Conservation (phyloP, 2,329 filamentous ascomycete species). For the Didymella arachidicola region DNA sequence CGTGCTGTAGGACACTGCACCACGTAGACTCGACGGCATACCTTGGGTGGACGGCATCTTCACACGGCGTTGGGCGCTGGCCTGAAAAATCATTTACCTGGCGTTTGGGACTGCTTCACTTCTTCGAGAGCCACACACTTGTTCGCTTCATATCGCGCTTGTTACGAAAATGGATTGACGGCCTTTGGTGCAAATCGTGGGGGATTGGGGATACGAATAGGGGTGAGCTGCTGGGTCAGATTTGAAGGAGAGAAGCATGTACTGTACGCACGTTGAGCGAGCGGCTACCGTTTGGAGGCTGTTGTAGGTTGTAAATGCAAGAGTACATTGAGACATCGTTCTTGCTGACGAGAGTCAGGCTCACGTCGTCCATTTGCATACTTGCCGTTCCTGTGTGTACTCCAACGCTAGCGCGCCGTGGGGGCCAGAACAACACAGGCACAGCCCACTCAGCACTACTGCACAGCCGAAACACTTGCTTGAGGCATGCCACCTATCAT, state of each 20-base stretch:
- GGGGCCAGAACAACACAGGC: not conserved
- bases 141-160: slow-evolving; percentile 13
- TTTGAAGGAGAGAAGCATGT: not conserved
- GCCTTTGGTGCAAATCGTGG: not conserved
- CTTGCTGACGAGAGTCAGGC: not conserved
- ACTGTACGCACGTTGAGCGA: not conserved
- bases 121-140: not conserved
- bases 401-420: not conserved
- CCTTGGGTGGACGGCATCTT: not conserved
- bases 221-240: not conserved
- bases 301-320: slow-evolving; percentile 6
- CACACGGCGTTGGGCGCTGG: slow-evolving; percentile 17
- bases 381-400: not conserved
- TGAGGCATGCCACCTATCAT: not conserved
- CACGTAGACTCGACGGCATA: not conserved
- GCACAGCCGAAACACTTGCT: not conserved
- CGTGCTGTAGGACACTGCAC: slow-evolving; percentile 25
- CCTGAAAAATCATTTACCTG: slow-evolving; percentile 21
- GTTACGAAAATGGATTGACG: slow-evolving; percentile 12
- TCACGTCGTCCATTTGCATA: not conserved
- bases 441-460: not conserved
- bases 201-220: not conserved
- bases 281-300: not conserved
- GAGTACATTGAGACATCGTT: not conserved
- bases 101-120: slow-evolving; percentile 12